These are phyloP conservation scores for Quillaja saponaria DNA, from an alignment of 306 rosid species.

Conservation along the genomic window DNA sequence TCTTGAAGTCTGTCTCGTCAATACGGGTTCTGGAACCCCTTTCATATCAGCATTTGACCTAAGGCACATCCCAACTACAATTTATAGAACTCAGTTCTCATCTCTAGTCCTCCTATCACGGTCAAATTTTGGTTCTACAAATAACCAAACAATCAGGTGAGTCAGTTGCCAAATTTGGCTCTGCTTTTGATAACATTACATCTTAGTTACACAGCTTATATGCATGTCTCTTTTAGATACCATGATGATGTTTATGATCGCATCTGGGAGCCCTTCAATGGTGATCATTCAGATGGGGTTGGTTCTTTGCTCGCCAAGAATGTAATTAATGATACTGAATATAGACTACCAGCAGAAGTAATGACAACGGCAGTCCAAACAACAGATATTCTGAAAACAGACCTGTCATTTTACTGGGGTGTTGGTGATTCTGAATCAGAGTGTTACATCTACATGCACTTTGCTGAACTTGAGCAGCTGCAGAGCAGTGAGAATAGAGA, in stretches of 20 bases:
- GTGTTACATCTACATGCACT: slow-evolving; percentile 39
- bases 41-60: slow-evolving; percentile 58
- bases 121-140: slow-evolving; percentile 37
- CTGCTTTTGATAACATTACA: slow-evolving; percentile 10
- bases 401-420: slow-evolving; percentile 21
- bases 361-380: slow-evolving; percentile 40
- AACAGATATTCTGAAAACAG: slow-evolving; percentile 12
- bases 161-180: slow-evolving; percentile 1
- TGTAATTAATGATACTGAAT: background rate
- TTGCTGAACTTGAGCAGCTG: slow-evolving; percentile 33
- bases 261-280: slow-evolving; percentile 40
- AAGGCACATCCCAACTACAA: slow-evolving; percentile 36
- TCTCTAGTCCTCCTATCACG: slow-evolving; percentile 29
- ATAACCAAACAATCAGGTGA: slow-evolving; percentile 38
- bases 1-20: slow-evolving; percentile 41
- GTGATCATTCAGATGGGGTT: background rate
- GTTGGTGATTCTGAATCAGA: slow-evolving; percentile 7
- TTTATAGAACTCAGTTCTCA: slow-evolving; percentile 14
- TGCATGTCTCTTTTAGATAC: no score
- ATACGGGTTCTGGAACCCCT: slow-evolving; percentile 46
- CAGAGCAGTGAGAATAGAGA: slow-evolving; percentile 34
- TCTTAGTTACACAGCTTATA: no score
- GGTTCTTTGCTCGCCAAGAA: slow-evolving; percentile 21
- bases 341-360: slow-evolving; percentile 34
- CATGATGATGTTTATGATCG: slow-evolving; percentile 47